Evolutionary conservation across 176 grass and related monocot species (phyloP).

Genomic region (Puya raimondii): DNA sequence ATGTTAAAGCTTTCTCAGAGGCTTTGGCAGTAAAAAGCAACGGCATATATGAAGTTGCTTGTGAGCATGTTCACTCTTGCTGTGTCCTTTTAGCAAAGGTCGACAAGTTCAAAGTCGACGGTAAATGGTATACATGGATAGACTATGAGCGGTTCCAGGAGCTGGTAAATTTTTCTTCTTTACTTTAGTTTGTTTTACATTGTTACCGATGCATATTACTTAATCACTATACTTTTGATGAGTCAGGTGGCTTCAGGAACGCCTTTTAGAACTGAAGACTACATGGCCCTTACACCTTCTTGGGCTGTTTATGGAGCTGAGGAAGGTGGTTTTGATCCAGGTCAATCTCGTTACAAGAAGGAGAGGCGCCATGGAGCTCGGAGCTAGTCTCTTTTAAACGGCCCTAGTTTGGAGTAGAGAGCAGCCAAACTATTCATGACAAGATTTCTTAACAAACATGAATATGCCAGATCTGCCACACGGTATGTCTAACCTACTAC

Average conservation of each 20-base stretch:
- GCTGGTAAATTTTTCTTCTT: constrained; percentile 49
- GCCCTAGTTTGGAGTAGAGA: not conserved
- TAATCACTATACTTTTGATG: constrained; percentile 11
- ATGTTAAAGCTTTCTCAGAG: constrained; percentile 88
- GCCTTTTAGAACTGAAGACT: constrained; percentile 67
- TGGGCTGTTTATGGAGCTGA: constrained; percentile 89
- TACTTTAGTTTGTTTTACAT: not conserved
- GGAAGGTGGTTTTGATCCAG: constrained; percentile 87
- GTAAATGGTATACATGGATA: constrained; percentile 95
- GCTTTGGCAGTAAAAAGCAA: constrained; percentile 64
- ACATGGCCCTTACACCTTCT: constrained; percentile 62
- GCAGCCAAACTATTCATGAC: not conserved
- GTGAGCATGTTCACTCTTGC: constrained; percentile 91
- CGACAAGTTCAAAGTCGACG: constrained; percentile 76
- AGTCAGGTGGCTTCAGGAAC: constrained; percentile 71
- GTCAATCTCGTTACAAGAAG: constrained; percentile 87
- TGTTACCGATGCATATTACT: constrained; percentile 7
- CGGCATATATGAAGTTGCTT: constrained; percentile 73
- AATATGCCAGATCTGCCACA: not conserved
- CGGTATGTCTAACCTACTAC: not conserved
- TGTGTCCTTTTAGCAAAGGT: constrained; percentile 84
- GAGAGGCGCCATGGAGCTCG: constrained; percentile 78
- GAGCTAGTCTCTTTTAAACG: not conserved
- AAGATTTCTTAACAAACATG: not conserved
- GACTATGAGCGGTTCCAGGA: constrained; percentile 83